These are phyloP conservation scores for Notholithocarpus densiflorus DNA, from an alignment of 306 rosid species.

Conservation along the genomic window DNA sequence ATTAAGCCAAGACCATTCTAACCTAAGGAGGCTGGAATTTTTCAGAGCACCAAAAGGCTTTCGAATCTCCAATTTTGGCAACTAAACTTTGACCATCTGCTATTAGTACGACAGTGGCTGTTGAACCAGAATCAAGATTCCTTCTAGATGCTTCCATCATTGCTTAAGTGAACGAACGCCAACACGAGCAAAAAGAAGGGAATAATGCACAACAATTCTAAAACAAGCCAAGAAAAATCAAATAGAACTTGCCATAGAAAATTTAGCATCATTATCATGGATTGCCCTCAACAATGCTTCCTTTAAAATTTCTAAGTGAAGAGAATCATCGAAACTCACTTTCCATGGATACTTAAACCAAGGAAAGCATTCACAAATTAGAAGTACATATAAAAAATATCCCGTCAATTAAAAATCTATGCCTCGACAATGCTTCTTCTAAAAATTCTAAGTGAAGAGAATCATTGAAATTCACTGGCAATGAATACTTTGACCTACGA, in stretches of 20 bases:
- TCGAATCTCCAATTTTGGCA: slow-evolving; percentile 94
- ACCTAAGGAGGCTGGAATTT: slow-evolving; percentile 72
- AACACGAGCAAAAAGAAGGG: slow-evolving; percentile 20
- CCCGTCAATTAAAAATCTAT: not conserved
- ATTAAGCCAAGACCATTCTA: slow-evolving; percentile 26
- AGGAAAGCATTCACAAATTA: slow-evolving; percentile 25
- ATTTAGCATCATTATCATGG: slow-evolving; percentile 70
- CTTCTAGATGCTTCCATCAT: slow-evolving; percentile 78
- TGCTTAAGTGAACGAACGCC: slow-evolving; percentile 36
- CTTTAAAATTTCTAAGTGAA: slow-evolving; percentile 85
- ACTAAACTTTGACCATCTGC: slow-evolving; percentile 88
- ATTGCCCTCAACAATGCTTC: slow-evolving; percentile 90
- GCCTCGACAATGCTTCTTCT: slow-evolving; percentile 81
- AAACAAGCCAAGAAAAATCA: slow-evolving; percentile 19
- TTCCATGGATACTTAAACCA: slow-evolving; percentile 63
- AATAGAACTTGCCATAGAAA: slow-evolving; percentile 62
- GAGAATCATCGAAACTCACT: slow-evolving; percentile 55
- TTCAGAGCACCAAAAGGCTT: slow-evolving; percentile 86
- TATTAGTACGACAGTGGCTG: slow-evolving; percentile 67
- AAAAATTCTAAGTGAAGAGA: slow-evolving; percentile 79
- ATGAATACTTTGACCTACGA: slow-evolving; percentile 64
- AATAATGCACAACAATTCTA: slow-evolving; percentile 8
- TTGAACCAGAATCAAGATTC: slow-evolving; percentile 69
- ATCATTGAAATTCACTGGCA: slow-evolving; percentile 53
- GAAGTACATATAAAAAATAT: not conserved